A percentile compares a stretch with the other conserved stretches of the same genome.
phyloP scores from a whole-genome alignment of 768 basidiomycete species.

The Pisolithus microcarpus region DNA sequence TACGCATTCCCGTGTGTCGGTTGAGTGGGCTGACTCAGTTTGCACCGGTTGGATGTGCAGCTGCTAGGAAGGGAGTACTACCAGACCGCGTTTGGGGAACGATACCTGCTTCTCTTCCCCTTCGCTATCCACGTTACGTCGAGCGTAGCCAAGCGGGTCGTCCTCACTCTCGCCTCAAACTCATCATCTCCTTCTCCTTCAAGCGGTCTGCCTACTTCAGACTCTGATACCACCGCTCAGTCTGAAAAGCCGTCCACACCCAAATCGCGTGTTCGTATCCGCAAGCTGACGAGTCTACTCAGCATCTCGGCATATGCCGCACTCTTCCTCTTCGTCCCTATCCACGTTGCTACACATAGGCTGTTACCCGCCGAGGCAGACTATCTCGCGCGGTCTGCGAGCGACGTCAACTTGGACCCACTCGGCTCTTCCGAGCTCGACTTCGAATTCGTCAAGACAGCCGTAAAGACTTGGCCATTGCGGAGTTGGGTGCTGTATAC shows the following conservation, averaged over 20 bases:
- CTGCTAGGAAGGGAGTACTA: too few species aligned
- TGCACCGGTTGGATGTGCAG: too few species aligned
- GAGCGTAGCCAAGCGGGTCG: background rate
- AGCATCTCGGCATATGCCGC: conserved; percentile 58
- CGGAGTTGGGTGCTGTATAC: conserved; percentile 57
- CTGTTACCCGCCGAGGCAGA: conserved; percentile 39
- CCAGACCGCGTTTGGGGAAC: conserved; percentile 32
- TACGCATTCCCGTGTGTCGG: too few species aligned
- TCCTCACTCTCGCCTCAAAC: background rate
- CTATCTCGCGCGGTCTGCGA: conserved; percentile 26
- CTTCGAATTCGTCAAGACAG: conserved; percentile 77
- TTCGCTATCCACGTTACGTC: conserved; percentile 27
- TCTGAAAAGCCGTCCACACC: background rate
- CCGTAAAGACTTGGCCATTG: conserved; percentile 53
- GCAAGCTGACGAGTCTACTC: background rate
- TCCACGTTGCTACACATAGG: conserved; percentile 46
- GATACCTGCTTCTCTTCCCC: conserved; percentile 59
- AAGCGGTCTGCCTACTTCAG: background rate
- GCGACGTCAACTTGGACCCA: background rate
- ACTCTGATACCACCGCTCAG: background rate
- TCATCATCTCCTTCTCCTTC: background rate
- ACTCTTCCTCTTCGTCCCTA: conserved; percentile 36
- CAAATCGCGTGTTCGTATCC: conserved; percentile 35
- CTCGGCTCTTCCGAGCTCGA: conserved; percentile 73
- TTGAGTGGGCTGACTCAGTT: background rate